These are phyloP conservation scores for Botrytis fabae DNA, from an alignment of 2,329 filamentous ascomycete species.

Conservation along the genomic window DNA sequence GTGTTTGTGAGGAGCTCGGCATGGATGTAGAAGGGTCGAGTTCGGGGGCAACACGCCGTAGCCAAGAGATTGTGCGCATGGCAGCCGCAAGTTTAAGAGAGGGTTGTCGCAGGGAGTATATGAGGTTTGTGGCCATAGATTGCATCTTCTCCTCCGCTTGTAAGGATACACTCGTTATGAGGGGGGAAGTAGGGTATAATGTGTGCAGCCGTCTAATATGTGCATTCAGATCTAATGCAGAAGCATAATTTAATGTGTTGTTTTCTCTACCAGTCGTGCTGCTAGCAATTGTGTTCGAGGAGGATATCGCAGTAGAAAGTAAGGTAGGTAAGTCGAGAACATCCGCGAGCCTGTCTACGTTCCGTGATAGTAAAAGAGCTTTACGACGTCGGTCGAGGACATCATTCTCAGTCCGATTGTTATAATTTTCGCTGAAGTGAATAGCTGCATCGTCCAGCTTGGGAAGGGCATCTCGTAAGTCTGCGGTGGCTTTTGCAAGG, in stretches of 20 bases:
- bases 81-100: conserved; percentile 85
- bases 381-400: conserved; percentile 73
- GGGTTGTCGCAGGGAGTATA: conserved; percentile 72
- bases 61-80: conserved; percentile 87
- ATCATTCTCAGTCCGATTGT: conserved; percentile 67
- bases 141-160: conserved; percentile 89
- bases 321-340: conserved; percentile 87
- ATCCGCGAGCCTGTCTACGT: conserved; percentile 86
- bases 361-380: conserved; percentile 78
- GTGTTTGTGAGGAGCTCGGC: conserved; percentile 34
- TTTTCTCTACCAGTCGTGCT: conserved; percentile 43
- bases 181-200: conserved; percentile 75
- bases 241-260: conserved; percentile 73
- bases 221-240: conserved; percentile 87
- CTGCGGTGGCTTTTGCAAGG: conserved; percentile 63
- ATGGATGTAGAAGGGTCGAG: conserved; percentile 51
- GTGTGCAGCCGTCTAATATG: conserved; percentile 85
- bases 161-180: conserved; percentile 69
- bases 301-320: conserved; percentile 74
- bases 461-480: conserved; percentile 72
- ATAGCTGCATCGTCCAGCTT: conserved; percentile 76
- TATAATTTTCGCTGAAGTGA: conserved; percentile 79
- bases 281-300: conserved; percentile 45
- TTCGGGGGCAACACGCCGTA: conserved; percentile 83
- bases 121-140: conserved; percentile 81